Evolutionary conservation across 1,284 basidiomycete species (phyloP), one percentile per base, ranked within the genome.

Genomic region (Acaromyces ingoldii): DNA sequence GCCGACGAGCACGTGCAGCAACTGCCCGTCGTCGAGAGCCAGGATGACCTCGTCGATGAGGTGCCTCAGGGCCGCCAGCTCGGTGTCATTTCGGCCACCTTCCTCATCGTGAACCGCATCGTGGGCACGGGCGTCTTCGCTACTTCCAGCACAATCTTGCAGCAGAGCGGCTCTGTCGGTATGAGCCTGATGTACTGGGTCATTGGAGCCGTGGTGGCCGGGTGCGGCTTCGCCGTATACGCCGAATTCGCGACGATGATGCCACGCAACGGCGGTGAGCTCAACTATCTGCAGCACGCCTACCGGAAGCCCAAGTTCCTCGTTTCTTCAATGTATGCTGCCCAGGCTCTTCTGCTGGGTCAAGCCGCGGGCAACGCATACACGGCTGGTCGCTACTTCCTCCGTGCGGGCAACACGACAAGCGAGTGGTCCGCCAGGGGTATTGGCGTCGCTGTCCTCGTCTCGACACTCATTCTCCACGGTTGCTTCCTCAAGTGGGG

Each of bases 51-150:
- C n/a, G n/a, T n/a, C n/a, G n/a, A n/a, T 4, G 57, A 60, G n/a
- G 21, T 60, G 10, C 54, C 58, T 2, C 58, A 60, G 25, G 58
- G 58, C 4, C 38, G 58, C 15, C 50, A 56, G 30, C 21, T 76
- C 9, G 72, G 72, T 26, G 49, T 83, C 2, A 70, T 80, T 30
- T 86, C 83, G 52, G 83, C 84, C 1, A 74, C 83, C 6, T 84
- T 84, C 59, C 79, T 88, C 22, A 84, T 88, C 33, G 85, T 86
- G 74, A 88, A 88, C 65, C 81, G 85, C 17, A 80, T 87, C 19
- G 84, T 88, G 31, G 86, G 86, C n/a, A 84, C 85, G 15, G 86
- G 86, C n/a, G 85, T 87, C 34, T 88, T 84, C 70, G 84, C 85
- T 6, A 85, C 85, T 0, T 84, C 86, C 0, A 83, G 84, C 43